Base-by-base conservation (phyloP, 164 flowering plant genomes). In the Magnolia kwangsiensis region DNA sequence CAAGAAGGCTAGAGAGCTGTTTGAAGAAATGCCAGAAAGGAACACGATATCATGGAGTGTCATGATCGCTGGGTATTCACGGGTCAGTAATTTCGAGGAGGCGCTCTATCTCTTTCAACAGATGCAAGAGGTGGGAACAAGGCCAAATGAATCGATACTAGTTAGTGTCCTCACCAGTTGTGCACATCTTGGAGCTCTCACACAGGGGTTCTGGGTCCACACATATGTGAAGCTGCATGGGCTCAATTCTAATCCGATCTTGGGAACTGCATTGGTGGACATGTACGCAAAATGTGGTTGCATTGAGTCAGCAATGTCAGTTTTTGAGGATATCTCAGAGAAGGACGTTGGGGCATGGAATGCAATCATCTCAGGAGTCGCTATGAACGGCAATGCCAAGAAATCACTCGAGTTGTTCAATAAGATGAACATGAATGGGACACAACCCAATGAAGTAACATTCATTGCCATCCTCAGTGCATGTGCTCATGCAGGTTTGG, bases 201-300 rank as follows among this genome's bases (percentile, higher is more conserved):
- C 84, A 8, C 92, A 89, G 63, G 96, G 94, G n/a, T 3, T 82
- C 20, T 90, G 90, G 90, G 77, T 90, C 2, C 92, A 90, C 67
- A 84, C 89, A 1, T 88, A 85, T 73, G 87, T 81, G 11, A 85
- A 83, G 76, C 72, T 79, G 75, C 19, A 63, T 24, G 75, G 72
- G 23, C 80, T 82, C 59, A 78, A 76, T 1, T 81, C 83, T 0
- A 91, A 90, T 66, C 65, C 74, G 2, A 86, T 87, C 4, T 76
- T 91, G 75, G 90, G 85, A 20, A 91, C 96, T 8, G 94, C 96
- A 20, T 72, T 91, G 73, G 82, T 84, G 10, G 91, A 90, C 74
- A 88, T 90, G 92, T 90, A 90, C 72, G 84, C 90, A 11, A 90
- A 86, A 83, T 91, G 92, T 59, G 92, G 94, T 16, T 75, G 77